Evolutionary conservation across 2,329 filamentous ascomycete species (phyloP).

Genomic region (Cladosporium colombiae): DNA sequence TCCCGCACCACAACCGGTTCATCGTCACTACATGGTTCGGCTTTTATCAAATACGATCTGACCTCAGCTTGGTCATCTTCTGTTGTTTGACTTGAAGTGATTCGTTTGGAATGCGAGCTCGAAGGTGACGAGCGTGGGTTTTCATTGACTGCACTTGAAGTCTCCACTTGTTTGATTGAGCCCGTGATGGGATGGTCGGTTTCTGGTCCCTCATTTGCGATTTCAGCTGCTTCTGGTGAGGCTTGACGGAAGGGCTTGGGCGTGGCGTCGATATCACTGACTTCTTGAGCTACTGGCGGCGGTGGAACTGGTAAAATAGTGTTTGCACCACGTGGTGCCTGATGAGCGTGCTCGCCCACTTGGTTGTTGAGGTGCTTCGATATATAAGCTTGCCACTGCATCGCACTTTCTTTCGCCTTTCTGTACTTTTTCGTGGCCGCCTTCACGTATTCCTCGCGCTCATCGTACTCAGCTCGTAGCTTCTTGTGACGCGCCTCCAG

Average conservation of each 20-base stretch:
- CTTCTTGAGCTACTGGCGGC: background rate
- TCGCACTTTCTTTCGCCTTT: constrained; percentile 43
- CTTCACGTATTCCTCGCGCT: constrained; percentile 35
- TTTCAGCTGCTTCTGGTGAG: background rate
- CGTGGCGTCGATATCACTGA: constrained; percentile 17
- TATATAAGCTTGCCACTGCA: constrained; percentile 33
- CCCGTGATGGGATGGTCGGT: background rate
- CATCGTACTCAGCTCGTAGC: constrained; percentile 27
- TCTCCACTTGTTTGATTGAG: background rate
- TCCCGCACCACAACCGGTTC: constrained; percentile 45
- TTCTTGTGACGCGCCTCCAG: constrained; percentile 35
- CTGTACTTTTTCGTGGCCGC: constrained; percentile 26
- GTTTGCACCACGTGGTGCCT: background rate
- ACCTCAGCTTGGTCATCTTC: constrained; percentile 30
- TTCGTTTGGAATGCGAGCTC: constrained; percentile 7
- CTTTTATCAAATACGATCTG: background rate
- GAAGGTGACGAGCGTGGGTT: background rate
- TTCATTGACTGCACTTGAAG: background rate
- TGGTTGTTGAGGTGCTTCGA: constrained; percentile 8
- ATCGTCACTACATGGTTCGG: constrained; percentile 30
- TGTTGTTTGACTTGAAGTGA: constrained; percentile 49
- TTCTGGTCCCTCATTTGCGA: background rate
- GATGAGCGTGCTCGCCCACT: background rate
- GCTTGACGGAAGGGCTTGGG: background rate
- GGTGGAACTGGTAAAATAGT: background rate